Evolutionary conservation across 805 yeast genomes (phyloP).

Genomic region (Debaryomyces castellii): DNA sequence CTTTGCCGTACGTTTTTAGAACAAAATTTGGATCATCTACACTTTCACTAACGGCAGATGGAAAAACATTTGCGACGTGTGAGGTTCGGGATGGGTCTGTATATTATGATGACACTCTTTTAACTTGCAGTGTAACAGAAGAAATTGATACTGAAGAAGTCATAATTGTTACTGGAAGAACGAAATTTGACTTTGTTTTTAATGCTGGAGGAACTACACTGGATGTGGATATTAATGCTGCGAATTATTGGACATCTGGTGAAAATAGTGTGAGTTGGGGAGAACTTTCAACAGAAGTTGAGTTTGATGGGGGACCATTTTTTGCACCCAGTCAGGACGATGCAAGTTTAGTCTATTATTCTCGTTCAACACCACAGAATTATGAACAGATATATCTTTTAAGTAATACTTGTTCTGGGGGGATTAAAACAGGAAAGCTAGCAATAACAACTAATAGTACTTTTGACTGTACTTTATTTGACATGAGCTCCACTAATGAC

Average conservation of each 20-base stretch:
- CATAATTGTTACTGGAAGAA: slow-evolving; percentile 7
- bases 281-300: slow-evolving; percentile 9
- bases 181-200: slow-evolving; percentile 15
- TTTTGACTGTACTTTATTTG: slow-evolving; percentile 13
- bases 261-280: slow-evolving; percentile 9
- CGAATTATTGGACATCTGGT: slow-evolving; percentile 8
- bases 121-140: slow-evolving; percentile 9
- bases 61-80: slow-evolving; percentile 10
- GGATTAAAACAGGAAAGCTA: slow-evolving; percentile 11
- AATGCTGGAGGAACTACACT: slow-evolving; percentile 18
- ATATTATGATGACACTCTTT: slow-evolving; percentile 1
- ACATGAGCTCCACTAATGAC: slow-evolving; percentile 5
- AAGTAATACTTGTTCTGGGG: slow-evolving; percentile 13
- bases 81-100: slow-evolving; percentile 10
- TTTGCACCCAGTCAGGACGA: slow-evolving; percentile 6
- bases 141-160: neutral
- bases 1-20: slow-evolving; percentile 14
- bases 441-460: slow-evolving; percentile 9
- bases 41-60: slow-evolving; percentile 11
- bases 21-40: slow-evolving; percentile 10
- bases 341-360: slow-evolving; percentile 8
- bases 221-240: slow-evolving; percentile 10
- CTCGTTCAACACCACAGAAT: slow-evolving; percentile 14
- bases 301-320: slow-evolving; percentile 13
- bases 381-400: slow-evolving; percentile 13